Conservation (phyloP, 2,329 filamentous ascomycete species). For the Colletotrichum cereale region DNA sequence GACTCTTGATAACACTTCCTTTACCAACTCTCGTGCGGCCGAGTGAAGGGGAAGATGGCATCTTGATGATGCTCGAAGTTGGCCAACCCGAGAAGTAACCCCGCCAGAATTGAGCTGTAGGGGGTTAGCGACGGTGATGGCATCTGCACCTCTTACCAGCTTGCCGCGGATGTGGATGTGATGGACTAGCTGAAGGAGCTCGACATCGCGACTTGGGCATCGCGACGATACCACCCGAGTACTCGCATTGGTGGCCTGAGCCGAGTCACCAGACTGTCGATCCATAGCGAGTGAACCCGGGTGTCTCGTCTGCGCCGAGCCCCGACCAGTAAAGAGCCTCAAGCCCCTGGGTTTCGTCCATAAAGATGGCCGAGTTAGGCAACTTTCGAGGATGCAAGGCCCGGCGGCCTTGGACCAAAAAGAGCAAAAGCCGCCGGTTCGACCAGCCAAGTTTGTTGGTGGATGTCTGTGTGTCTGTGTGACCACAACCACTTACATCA, state of each 20-base stretch:
- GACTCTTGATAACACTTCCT: conserved; percentile 46
- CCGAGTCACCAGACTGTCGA: not conserved
- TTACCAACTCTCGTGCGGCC: conserved; percentile 43
- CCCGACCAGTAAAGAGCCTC: conserved; percentile 33
- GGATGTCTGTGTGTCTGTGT: no score
- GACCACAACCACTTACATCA: conserved; percentile 24
- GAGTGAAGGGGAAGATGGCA: conserved; percentile 42
- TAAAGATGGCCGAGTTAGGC: conserved; percentile 13
- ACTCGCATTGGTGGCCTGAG: not conserved
- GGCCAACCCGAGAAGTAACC: conserved; percentile 26
- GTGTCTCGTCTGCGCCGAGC: not conserved
- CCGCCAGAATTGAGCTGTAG: conserved; percentile 20
- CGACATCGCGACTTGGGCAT: not conserved
- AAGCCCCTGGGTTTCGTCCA: conserved; percentile 36
- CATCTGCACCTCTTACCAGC: conserved; percentile 33
- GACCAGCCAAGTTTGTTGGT: not conserved
- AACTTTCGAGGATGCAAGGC: not conserved
- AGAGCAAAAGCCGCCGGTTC: not conserved
- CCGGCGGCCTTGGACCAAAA: not conserved
- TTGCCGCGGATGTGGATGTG: conserved; percentile 9
- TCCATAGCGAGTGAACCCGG: not conserved
- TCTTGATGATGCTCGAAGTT: conserved; percentile 33
- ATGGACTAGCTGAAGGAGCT: conserved; percentile 7
- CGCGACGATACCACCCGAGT: not conserved
- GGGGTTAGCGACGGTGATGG: not conserved